These are phyloP conservation scores for Suhomyces guaymorum DNA, from an alignment of 1,139 yeast genomes.

Conservation along the genomic window DNA sequence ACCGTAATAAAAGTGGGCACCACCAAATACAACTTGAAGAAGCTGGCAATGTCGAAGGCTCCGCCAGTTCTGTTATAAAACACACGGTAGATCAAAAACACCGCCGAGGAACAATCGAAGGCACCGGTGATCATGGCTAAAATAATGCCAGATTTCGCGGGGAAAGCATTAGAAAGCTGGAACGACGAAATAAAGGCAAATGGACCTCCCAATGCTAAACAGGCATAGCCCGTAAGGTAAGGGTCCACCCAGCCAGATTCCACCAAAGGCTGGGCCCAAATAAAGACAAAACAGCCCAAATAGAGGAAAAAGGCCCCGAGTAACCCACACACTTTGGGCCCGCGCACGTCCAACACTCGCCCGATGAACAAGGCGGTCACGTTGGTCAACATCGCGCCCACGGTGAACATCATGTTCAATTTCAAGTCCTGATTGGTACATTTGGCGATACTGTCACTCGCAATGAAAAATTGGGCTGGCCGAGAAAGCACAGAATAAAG, in stretches of 20 bases:
- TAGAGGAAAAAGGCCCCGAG: slow-evolving; percentile 42
- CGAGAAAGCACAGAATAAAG: slow-evolving; percentile 2
- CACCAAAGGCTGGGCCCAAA: slow-evolving; percentile 26
- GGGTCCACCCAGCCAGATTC: slow-evolving; percentile 33
- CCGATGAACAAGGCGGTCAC: slow-evolving; percentile 47
- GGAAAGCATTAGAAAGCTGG: slow-evolving; percentile 48
- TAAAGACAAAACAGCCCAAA: slow-evolving; percentile 40
- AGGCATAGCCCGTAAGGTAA: slow-evolving; percentile 42
- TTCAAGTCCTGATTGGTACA: slow-evolving; percentile 47
- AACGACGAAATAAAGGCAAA: slow-evolving; percentile 47
- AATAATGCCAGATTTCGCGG: slow-evolving; percentile 41
- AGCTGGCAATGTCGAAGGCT: slow-evolving; percentile 31
- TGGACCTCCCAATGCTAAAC: slow-evolving; percentile 50
- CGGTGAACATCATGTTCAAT: slow-evolving; percentile 48
- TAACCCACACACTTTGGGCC: slow-evolving; percentile 47
- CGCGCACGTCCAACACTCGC: slow-evolving; percentile 40
- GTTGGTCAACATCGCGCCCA: slow-evolving; percentile 47
- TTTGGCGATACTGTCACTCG: slow-evolving; percentile 5
- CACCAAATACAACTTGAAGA: slow-evolving; percentile 38
- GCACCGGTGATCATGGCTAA: slow-evolving; percentile 50
- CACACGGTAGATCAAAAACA: slow-evolving; percentile 40
- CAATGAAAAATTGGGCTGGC: slow-evolving; percentile 4
- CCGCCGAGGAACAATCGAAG: slow-evolving; percentile 49
- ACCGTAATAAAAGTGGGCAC: slow-evolving; percentile 44
- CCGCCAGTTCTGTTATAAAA: slow-evolving; percentile 31